Evolutionary conservation across 225 moss, liverwort and hornwort genomes (phyloP), one percentile per base, ranked within the genome.

Genomic region (Marchantia polymorpha): DNA sequence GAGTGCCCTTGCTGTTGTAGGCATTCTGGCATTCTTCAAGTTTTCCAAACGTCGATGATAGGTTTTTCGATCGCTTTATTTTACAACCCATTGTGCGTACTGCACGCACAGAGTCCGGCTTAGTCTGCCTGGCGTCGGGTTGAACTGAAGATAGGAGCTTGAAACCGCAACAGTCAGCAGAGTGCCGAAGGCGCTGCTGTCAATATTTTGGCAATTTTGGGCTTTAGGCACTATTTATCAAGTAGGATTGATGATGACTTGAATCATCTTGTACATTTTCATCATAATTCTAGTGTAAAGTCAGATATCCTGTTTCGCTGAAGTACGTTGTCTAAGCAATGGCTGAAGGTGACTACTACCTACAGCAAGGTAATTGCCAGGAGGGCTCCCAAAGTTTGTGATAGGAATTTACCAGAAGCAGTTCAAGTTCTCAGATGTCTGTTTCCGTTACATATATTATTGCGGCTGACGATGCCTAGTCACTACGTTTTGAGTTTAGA

Each of bases 1-100:
- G 29, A 64, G 80, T 73, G 72, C 63, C 25, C 17, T 79, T 19
- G 80, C 80, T 6, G 80, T 80, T 12, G 58, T 80, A 7, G 80
- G 80, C 39, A 26, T 80, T 50, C 29, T 80, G 27, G 73, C 80
- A 51, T 80, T 80, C 52, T 70, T 80, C 50, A 80, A 73, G 60
- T 73, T 80, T 22, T 55, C 80, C 14, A 80, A 73, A 60, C 80
- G 72, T n/a, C 72, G 59, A 51, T 78, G 51, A 78, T 46, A 76
- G 20, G 11, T 59, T 20, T 10, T 8, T 0, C 10, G 1, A 4
- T 47, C 0, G 39, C 76, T 76, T 47, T 15, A 56, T 61, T 46
- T 31, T 61, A 48, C 76, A 76, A 73, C 53, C 73, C 54, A 53
- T 29, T 64, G 77, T 25, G 64, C 48, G 63, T 22, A 64, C 49